These are phyloP conservation scores for Aureobasidium sp. DNA, from an alignment of 2,329 filamentous ascomycete species.

Conservation along the genomic window DNA sequence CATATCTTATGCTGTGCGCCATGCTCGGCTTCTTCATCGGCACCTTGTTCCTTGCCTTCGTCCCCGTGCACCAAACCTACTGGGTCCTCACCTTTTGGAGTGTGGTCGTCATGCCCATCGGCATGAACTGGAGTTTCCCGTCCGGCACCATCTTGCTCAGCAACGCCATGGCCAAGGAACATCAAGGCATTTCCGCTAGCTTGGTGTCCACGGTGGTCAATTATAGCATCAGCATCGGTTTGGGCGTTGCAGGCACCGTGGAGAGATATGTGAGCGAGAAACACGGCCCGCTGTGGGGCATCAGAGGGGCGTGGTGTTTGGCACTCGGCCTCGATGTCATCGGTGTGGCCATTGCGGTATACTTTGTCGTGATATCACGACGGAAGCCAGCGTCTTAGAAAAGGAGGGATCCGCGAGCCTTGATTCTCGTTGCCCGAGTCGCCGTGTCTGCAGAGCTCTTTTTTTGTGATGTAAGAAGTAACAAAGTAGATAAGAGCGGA, in stretches of 20 bases:
- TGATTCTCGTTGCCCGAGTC: too few relatives aligned
- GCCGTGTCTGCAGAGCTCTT: not conserved
- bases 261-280: slow-evolving; percentile 28
- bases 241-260: slow-evolving; percentile 28
- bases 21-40: slow-evolving; percentile 32
- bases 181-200: slow-evolving; percentile 42
- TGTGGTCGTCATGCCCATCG: slow-evolving; percentile 49
- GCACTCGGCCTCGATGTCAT: slow-evolving; percentile 7
- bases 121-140: slow-evolving; percentile 57
- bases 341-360: slow-evolving; percentile 6
- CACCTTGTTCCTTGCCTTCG: slow-evolving; percentile 28
- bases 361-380: slow-evolving; percentile 11
- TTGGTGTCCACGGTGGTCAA: slow-evolving; percentile 45
- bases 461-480: not conserved
- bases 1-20: slow-evolving; percentile 25
- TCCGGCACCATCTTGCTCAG: slow-evolving; percentile 51
- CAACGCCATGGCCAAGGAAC: slow-evolving; percentile 35
- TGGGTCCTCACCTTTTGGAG: slow-evolving; percentile 52
- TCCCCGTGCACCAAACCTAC: slow-evolving; percentile 47
- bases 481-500: too few relatives aligned
- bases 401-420: too few relatives aligned
- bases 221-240: slow-evolving; percentile 20
- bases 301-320: slow-evolving; percentile 7
- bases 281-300: slow-evolving; percentile 1
- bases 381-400: not conserved